Evolutionary conservation across 306 rosid genomes (phyloP), one percentile per base, ranked within the genome.

Genomic region (Sindora glabra): DNA sequence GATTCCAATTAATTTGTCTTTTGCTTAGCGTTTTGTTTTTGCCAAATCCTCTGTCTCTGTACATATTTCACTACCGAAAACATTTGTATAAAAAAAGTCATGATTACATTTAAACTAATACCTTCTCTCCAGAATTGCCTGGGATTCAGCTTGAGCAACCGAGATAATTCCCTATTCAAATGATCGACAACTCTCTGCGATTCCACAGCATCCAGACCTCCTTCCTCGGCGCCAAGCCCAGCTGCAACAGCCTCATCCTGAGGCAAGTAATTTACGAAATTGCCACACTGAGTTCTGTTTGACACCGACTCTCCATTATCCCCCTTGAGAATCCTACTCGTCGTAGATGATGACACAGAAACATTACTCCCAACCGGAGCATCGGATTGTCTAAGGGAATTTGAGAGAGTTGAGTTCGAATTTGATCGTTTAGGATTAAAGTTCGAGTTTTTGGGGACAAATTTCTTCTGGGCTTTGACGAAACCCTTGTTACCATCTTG

Each of bases 121-220:
- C 99, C 99, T 89, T 89, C 86, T 17, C 38, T 75, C 99, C 99
- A 89, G 53, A 94, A 94, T n/a, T 89, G 82, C 63, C 68, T 80
- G 17, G 97, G 89, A 64, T 72, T 94, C 69, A 86, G 56, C 87
- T 80, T 86, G 68, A 94, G 94, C 71, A 94, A 60, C 15, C 84
- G 77, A 66, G 95, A 89, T 51, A 94, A 71, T 72, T 86, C 89
- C 11, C 81, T 50, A 75, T 94, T 94, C 55, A 84, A 68, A 70
- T 86, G 97, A 81, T 94, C 97, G 6, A 86, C 99, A 39, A 82
- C 97, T 73, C 82, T 80, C 81, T 94, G 99, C 56, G 99, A 89
- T 56, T 89, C 90, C 55, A 89, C 12, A 17, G 99, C 81, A 74
- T 94, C 95, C 84, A 86, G 73, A 18, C 87, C 99, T 13, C 97